Evolutionary conservation across 148 eudicot species (phyloP).

Genomic region (Tetragonia tetragonoides): DNA sequence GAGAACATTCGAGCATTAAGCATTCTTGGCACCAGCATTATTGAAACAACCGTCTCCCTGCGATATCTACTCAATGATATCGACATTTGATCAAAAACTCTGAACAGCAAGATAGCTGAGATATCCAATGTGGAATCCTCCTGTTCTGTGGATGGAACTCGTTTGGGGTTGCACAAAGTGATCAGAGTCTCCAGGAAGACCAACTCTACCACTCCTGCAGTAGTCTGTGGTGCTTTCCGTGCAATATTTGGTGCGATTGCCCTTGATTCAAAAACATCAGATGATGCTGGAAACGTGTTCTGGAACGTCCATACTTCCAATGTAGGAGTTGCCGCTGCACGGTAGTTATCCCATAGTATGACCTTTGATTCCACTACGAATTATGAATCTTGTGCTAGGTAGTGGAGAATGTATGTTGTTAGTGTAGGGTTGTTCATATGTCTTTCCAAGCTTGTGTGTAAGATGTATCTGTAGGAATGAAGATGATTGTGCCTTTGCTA

Average conservation of each 20-base stretch:
- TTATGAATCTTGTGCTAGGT: background rate
- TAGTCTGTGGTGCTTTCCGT: slow-evolving; percentile 78
- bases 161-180: slow-evolving; percentile 55
- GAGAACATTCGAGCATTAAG: slow-evolving; percentile 85
- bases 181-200: slow-evolving; percentile 73
- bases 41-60: slow-evolving; percentile 55
- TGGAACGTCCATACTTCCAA: slow-evolving; percentile 39
- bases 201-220: slow-evolving; percentile 54
- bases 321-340: slow-evolving; percentile 21
- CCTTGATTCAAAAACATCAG: slow-evolving; percentile 42
- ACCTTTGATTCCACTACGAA: slow-evolving; percentile 1
- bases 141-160: slow-evolving; percentile 58
- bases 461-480: slow-evolving; percentile 7
- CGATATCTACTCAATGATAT: slow-evolving; percentile 35
- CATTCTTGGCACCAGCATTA: slow-evolving; percentile 59
- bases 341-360: slow-evolving; percentile 28
- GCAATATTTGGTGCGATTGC: slow-evolving; percentile 71
- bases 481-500: background rate
- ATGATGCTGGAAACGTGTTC: slow-evolving; percentile 45
- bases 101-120: slow-evolving; percentile 49
- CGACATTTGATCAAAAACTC: slow-evolving; percentile 61
- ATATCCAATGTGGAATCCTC: slow-evolving; percentile 56
- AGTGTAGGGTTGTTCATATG: background rate
- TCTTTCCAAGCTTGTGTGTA: slow-evolving; percentile 4
- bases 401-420: background rate